phyloP scores from a whole-genome alignment of 2,329 filamentous ascomycete genomes.

The Hymenoscyphus fraxineus region DNA sequence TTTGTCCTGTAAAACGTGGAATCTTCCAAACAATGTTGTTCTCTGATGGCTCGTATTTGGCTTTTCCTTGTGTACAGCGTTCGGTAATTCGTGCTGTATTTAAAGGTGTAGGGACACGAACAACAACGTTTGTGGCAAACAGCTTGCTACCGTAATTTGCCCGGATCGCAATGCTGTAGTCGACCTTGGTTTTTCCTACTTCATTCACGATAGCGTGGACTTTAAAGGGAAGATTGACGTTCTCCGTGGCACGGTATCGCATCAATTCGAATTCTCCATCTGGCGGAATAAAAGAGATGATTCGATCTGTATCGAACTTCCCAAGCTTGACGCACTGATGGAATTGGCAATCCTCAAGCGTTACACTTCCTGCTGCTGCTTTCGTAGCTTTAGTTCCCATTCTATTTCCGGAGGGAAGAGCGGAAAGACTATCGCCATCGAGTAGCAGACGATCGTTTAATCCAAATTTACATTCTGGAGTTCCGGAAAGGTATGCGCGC shows the following conservation, averaged over 20 bases:
- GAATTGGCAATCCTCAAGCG: constrained; percentile 96
- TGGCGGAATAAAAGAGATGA: constrained; percentile 94
- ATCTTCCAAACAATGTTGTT: constrained; percentile 99
- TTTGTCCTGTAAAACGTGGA: constrained; percentile 95
- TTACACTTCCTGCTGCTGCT: constrained; percentile 91
- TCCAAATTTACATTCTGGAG: constrained; percentile 97
- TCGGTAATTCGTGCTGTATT: constrained; percentile 95
- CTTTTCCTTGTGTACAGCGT: constrained; percentile 90
- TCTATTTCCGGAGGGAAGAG: constrained; percentile 69
- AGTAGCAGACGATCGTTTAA: constrained; percentile 92
- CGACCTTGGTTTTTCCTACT: constrained; percentile 92
- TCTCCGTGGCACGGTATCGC: constrained; percentile 96
- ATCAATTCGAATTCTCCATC: constrained; percentile 98
- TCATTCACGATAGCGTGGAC: constrained; percentile 98
- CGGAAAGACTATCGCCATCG: constrained; percentile 67
- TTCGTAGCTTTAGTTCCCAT: constrained; percentile 86
- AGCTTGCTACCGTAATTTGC: constrained; percentile 96
- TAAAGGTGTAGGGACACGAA: constrained; percentile 90
- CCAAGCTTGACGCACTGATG: constrained; percentile 98
- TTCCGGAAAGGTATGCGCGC: constrained; percentile 94
- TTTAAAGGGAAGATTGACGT: constrained; percentile 98
- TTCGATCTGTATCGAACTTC: constrained; percentile 93
- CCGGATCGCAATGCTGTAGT: constrained; percentile 96
- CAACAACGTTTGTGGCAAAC: constrained; percentile 93
- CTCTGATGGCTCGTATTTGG: constrained; percentile 96